These are phyloP conservation scores for Fusarium caatingaense DNA, from an alignment of 2,329 filamentous ascomycete species.

Conservation along the genomic window DNA sequence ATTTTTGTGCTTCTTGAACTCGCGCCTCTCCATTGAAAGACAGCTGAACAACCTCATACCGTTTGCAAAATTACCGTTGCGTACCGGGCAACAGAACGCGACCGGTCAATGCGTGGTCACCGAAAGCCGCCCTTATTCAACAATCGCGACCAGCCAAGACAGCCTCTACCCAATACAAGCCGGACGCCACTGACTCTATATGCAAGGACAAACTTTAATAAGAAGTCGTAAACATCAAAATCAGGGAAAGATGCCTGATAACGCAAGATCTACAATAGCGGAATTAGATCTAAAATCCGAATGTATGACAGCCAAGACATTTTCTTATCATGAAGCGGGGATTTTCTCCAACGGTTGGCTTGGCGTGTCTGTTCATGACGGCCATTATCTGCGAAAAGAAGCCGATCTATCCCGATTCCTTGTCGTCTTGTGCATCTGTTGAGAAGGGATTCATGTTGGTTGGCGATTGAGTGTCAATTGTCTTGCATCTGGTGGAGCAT, in stretches of 20 bases:
- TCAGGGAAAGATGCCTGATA: neutral
- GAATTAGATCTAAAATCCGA: neutral
- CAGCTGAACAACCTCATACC: too few species aligned
- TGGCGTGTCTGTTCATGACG: neutral
- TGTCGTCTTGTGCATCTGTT: neutral
- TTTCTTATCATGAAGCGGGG: neutral
- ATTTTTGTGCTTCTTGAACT: too few species aligned
- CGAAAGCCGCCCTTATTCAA: accelerated
- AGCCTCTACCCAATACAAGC: accelerated
- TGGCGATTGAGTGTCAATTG: neutral
- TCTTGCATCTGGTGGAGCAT: neutral
- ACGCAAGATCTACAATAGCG: neutral
- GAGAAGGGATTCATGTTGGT: neutral
- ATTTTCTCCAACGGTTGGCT: neutral
- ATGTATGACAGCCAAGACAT: neutral
- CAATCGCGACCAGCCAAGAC: neutral
- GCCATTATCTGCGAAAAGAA: neutral
- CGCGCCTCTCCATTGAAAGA: too few species aligned
- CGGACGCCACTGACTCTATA: neutral
- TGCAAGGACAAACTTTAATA: neutral
- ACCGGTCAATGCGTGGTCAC: accelerated
- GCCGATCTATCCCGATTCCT: neutral
- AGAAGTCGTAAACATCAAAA: too few species aligned
- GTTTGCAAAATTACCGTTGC: too few species aligned
- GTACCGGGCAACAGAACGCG: accelerated